phyloP scores from a whole-genome alignment of 1,284 basidiomycete species.

The Testicularia cyperi region DNA sequence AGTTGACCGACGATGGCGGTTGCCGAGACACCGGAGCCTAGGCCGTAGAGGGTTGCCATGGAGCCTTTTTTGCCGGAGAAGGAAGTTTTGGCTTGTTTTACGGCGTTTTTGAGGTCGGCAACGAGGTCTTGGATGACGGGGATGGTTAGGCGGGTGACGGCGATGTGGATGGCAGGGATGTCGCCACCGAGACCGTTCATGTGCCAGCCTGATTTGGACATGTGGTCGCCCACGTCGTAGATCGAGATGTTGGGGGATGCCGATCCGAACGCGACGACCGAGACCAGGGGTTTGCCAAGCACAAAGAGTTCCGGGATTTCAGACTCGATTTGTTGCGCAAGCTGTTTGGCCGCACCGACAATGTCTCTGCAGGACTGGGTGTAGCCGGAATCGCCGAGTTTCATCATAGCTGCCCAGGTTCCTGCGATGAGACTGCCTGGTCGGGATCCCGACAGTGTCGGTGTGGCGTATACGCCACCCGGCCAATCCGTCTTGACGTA shows the following conservation, averaged over 20 bases:
- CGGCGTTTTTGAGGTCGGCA: conserved; percentile 75
- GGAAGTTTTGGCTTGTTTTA: conserved; percentile 54
- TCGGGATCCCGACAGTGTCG: conserved; percentile 62
- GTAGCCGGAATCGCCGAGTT: conserved; percentile 89
- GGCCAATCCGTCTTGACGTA: conserved; percentile 58
- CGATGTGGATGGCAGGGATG: conserved; percentile 86
- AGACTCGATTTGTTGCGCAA: conserved; percentile 69
- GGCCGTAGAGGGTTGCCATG: conserved; percentile 64
- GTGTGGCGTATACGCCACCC: conserved; percentile 58
- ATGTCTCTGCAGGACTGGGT: conserved; percentile 82
- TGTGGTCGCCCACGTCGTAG: conserved; percentile 84
- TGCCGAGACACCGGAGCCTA: conserved; percentile 81
- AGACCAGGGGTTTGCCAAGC: conserved; percentile 84
- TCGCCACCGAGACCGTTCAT: conserved; percentile 75
- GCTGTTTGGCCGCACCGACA: conserved; percentile 72
- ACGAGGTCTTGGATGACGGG: conserved; percentile 76
- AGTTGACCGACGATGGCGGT: conserved; percentile 85
- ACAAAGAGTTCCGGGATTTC: conserved; percentile 75
- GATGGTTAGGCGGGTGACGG: conserved; percentile 81
- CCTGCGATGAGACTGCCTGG: conserved; percentile 91
- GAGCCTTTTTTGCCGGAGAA: conserved; percentile 34
- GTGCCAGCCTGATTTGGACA: conserved; percentile 76
- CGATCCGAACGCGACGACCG: conserved; percentile 84
- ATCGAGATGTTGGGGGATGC: conserved; percentile 65
- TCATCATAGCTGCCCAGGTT: conserved; percentile 92